A percentile compares a stretch with the other conserved stretches of the same genome.
These are phyloP conservation scores for Beauveria brongniartii DNA, from an alignment of 2,329 filamentous ascomycete genomes.

Conservation along the genomic window DNA sequence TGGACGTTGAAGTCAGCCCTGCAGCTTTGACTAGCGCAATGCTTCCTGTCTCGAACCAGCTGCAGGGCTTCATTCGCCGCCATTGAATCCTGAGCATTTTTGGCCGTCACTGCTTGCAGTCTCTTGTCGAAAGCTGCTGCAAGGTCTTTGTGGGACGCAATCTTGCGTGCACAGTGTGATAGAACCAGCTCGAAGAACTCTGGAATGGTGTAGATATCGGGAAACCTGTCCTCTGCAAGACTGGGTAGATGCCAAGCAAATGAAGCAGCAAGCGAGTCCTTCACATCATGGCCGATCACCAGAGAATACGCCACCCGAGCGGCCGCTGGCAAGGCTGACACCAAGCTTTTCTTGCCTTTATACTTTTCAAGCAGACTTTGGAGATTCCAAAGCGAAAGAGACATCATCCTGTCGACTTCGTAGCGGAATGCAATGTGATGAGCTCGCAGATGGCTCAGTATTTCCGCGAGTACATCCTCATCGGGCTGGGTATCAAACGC, in stretches of 20 bases:
- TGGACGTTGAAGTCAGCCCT: background rate
- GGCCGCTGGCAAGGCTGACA: background rate
- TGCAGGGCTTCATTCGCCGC: background rate
- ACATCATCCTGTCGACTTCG: background rate
- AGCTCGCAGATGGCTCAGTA: background rate
- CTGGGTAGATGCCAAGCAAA: background rate
- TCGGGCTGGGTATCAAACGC: too few species aligned
- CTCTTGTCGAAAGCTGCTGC: background rate
- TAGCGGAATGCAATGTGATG: background rate
- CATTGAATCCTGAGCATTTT: background rate
- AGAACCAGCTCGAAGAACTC: background rate
- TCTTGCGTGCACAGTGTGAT: background rate
- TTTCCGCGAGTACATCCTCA: background rate
- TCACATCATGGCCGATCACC: background rate
- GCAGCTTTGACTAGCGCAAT: background rate
- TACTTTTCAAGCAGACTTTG: background rate
- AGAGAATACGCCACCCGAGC: background rate
- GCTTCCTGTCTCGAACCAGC: background rate
- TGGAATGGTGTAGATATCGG: background rate
- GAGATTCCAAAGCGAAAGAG: background rate
- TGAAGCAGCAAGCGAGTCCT: background rate
- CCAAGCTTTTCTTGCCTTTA: background rate
- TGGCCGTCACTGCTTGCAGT: background rate
- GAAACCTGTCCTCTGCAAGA: background rate
- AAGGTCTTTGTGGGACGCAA: background rate